Percentiles rank a stretch among this genome's conserved stretches.
Conservation (phyloP, 208 protist genomes). For the Phytomonas francai region DNA sequence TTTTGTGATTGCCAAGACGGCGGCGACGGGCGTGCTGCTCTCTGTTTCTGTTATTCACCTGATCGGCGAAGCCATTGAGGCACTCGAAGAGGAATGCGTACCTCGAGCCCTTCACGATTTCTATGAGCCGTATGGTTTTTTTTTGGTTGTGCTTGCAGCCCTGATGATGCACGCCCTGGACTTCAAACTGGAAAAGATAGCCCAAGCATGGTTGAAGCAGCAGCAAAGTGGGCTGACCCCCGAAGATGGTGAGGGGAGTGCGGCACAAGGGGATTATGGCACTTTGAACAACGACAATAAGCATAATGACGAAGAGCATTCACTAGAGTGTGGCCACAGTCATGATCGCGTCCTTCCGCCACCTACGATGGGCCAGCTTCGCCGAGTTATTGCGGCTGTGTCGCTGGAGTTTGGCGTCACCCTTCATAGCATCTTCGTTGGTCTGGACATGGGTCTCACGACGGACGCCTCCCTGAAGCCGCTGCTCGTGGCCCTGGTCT, state of each 20-base stretch:
- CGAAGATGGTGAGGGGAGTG: constrained; percentile 5
- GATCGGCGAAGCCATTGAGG: constrained; percentile 16
- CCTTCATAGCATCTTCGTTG: constrained; percentile 62
- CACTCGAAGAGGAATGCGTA: constrained; percentile 24
- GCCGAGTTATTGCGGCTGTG: constrained; percentile 28
- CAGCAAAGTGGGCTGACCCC: constrained; percentile 9
- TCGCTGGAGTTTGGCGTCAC: constrained; percentile 64
- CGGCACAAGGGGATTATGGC: background rate
- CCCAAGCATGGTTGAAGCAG: constrained; percentile 12
- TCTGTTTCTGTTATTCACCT: constrained; percentile 50
- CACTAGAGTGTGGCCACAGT: constrained; percentile 3
- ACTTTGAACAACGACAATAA: background rate
- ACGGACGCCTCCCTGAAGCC: constrained; percentile 19
- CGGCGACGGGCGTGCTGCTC: constrained; percentile 44
- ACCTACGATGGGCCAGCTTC: no score
- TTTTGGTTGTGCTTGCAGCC: constrained; percentile 44
- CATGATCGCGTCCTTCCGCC: no score
- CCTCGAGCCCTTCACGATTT: constrained; percentile 24
- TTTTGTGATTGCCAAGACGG: constrained; percentile 46
- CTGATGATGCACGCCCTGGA: constrained; percentile 60
- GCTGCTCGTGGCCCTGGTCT: constrained; percentile 45
- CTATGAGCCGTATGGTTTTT: constrained; percentile 43
- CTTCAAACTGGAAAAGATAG: constrained; percentile 19
- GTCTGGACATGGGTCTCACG: constrained; percentile 35
- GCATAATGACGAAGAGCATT: background rate